Evolutionary conservation across 2,329 filamentous ascomycete species (phyloP).

Genomic region (Fusarium irregulare): DNA sequence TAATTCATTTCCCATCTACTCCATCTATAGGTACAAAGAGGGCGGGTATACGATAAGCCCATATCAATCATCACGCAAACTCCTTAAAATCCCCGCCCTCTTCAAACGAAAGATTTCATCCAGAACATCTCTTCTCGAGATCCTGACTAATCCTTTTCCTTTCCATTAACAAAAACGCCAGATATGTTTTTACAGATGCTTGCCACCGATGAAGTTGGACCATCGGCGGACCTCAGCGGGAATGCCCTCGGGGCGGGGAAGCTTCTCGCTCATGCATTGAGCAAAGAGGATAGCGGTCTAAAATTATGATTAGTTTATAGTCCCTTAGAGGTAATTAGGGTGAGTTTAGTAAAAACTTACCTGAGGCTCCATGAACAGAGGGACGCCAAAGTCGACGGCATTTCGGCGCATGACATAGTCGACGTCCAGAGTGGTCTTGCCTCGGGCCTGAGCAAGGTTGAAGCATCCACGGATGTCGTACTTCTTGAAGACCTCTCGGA

Average conservation of each 20-base stretch:
- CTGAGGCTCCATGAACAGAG: slow-evolving; percentile 98
- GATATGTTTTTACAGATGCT: slow-evolving; percentile 72
- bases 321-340: slow-evolving; percentile 21
- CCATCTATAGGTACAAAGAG: slow-evolving; percentile 38
- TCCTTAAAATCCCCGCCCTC: slow-evolving; percentile 16
- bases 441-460: slow-evolving; percentile 88
- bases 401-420: slow-evolving; percentile 99
- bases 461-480: slow-evolving; percentile 96
- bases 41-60: slow-evolving; percentile 14
- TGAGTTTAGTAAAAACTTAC: slow-evolving; percentile 62
- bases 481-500: slow-evolving; percentile 95
- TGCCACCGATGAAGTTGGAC: slow-evolving; percentile 94
- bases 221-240: slow-evolving; percentile 91
- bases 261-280: slow-evolving; percentile 96
- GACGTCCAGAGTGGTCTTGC: slow-evolving; percentile 86
- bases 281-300: slow-evolving; percentile 96
- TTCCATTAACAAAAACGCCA: slow-evolving; percentile 43
- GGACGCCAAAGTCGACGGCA: slow-evolving; percentile 97
- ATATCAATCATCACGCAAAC: slow-evolving; percentile 29
- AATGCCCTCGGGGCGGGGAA: slow-evolving; percentile 88
- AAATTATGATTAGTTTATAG: slow-evolving; percentile 44
- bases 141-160: slow-evolving; percentile 1
- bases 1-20: slow-evolving; percentile 37
- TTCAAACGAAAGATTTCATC: slow-evolving; percentile 18
- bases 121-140: not conserved